Base-by-base conservation (phyloP, 305 asterid genomes). In the Nicotiana rustica region DNA sequence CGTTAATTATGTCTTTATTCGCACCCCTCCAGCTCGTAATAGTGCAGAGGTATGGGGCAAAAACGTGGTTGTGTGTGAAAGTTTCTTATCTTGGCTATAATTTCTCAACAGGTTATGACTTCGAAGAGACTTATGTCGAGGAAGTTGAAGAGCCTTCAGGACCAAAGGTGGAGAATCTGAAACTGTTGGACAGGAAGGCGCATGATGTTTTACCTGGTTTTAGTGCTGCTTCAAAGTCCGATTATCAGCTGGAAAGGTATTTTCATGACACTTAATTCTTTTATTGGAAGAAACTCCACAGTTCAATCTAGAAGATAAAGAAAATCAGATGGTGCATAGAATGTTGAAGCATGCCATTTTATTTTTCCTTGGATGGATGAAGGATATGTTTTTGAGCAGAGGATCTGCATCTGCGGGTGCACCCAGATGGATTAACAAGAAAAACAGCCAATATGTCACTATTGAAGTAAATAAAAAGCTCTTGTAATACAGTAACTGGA, bases 101-200 rank as follows among this genome's bases (percentile, higher is more conserved):
- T 82, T 83, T 78, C 85, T 84, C 44, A 83, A 60, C 94, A 96
- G 99, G 94, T 86, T 91, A 91, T 84, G 93, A 93, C 80, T 90
- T 93, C 83, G 95, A 91, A 91, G 98, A 89, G 78, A 87, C 88
- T 41, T 89, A 91, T 83, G 90, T 94, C 81, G 97, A 94, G 87
- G 97, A 94, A 83, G 88, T 91, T 82, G 98, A 96, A 85, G 99
- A 94, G 83, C 95, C 98, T 86, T 85, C 96, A 83, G 84, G 82
- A 83, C 92, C 84, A 56, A 90, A 87, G 73, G 83, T 77, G 76
- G 92, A 89, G 81, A 87, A 86, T 86, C 84, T 89, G 88, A 92
- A 91, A 84, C 85, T 90, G 88, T 83, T 92, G 88, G 92, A 89
- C 83, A 90, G 81, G 83, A 90, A 87, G 88, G 88, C 88, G 83